These are phyloP conservation scores for Zasmidium citrigriseum DNA, from an alignment of 2,329 filamentous ascomycete species.

Conservation along the genomic window DNA sequence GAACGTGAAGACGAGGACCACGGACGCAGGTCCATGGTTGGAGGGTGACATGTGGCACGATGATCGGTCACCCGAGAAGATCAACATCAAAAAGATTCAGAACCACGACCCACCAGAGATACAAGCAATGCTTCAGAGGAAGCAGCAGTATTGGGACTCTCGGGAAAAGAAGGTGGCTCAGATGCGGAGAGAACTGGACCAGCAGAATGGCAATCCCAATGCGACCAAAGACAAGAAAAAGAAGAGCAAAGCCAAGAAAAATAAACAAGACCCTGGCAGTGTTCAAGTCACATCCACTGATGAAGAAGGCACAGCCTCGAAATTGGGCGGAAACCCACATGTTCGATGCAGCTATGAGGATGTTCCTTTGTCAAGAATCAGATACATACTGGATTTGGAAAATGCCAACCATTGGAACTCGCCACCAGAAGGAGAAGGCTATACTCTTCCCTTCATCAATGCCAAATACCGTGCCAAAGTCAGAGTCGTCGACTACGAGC, in stretches of 20 bases:
- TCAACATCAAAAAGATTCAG: slow-evolving; percentile 49
- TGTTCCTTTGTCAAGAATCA: slow-evolving; percentile 41
- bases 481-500: slow-evolving; percentile 81
- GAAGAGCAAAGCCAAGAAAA: slow-evolving; percentile 40
- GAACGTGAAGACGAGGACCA: slow-evolving; percentile 70
- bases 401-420: slow-evolving; percentile 48
- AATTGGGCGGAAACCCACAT: slow-evolving; percentile 27
- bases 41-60: slow-evolving; percentile 75
- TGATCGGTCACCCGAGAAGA: slow-evolving; percentile 48
- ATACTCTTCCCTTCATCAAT: slow-evolving; percentile 49
- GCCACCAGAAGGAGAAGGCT: slow-evolving; percentile 32
- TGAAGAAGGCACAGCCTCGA: background rate
- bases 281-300: background rate
- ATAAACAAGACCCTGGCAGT: slow-evolving; percentile 9
- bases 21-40: slow-evolving; percentile 52
- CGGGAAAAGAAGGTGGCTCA: slow-evolving; percentile 28
- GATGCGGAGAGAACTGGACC: slow-evolving; percentile 15
- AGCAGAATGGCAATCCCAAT: too few species aligned
- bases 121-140: slow-evolving; percentile 63
- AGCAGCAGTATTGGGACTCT: slow-evolving; percentile 58
- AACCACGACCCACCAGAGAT: slow-evolving; percentile 42
- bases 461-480: slow-evolving; percentile 68
- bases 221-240: slow-evolving; percentile 16
- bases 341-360: slow-evolving; percentile 46
- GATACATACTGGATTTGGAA: slow-evolving; percentile 51